phyloP scores from a whole-genome alignment of 352 stramenopile genomes.

The Pythium phragmiticola region DNA sequence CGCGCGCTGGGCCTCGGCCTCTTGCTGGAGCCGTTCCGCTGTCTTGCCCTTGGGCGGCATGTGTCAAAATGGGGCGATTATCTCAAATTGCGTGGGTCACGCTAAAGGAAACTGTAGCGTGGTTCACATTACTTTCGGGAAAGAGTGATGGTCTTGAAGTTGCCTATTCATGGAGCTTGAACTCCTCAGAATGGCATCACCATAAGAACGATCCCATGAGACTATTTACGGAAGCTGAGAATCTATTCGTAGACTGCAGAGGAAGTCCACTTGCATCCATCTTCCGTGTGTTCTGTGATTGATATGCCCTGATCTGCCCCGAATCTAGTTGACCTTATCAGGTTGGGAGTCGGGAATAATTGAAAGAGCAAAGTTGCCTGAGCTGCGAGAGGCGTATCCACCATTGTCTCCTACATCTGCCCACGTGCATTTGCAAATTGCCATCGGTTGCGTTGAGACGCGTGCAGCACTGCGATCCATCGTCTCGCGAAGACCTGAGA shows the following conservation, averaged over 20 bases:
- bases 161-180: conserved; percentile 17
- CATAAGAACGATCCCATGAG: background rate
- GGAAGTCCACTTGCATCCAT: background rate
- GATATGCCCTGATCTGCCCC: background rate
- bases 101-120: background rate
- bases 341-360: background rate
- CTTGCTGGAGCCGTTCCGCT: conserved; percentile 50
- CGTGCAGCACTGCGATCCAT: background rate
- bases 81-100: conserved; percentile 1
- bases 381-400: too few relatives aligned
- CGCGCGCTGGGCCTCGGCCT: conserved; percentile 59
- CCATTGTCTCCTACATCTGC: background rate
- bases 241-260: background rate
- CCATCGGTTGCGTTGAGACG: conserved; percentile 1
- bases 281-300: background rate
- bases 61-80: conserved; percentile 10
- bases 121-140: conserved; percentile 1
- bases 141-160: conserved; percentile 9
- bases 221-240: background rate
- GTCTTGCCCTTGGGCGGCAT: conserved; percentile 35
- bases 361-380: background rate
- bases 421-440: conserved; percentile 21
- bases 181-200: background rate
- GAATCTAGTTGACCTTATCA: conserved; percentile 10
- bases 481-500: background rate